Conservation (phyloP, 768 basidiomycete species). For the Leccinum longicurvipes region DNA sequence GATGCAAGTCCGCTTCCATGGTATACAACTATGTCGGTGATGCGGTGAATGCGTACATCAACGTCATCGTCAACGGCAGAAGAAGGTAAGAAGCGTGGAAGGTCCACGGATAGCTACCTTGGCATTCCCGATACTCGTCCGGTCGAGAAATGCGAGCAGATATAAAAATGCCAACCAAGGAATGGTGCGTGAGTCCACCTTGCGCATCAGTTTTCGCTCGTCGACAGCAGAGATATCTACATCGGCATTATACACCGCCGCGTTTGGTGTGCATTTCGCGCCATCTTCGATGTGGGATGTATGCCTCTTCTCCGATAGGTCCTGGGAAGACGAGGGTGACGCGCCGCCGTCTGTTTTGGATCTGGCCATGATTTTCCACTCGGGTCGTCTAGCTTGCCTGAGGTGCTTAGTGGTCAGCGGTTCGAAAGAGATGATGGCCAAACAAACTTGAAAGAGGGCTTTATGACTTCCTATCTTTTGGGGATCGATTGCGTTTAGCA, state of each 20-base stretch:
- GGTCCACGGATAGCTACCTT: conserved; percentile 7
- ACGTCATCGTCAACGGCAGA: not conserved
- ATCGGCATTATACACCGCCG: conserved; percentile 36
- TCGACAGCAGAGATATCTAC: conserved; percentile 60
- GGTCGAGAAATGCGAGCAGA: conserved; percentile 67
- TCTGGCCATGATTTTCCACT: not conserved
- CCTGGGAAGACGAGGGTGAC: not conserved
- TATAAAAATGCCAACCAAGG: conserved; percentile 76
- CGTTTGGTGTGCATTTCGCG: not conserved
- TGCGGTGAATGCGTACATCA: not conserved
- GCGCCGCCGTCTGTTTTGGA: not conserved
- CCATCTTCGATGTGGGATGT: not conserved
- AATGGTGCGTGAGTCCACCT: conserved; percentile 63
- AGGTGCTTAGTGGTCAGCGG: not conserved
- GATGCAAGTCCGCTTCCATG: conserved; percentile 54
- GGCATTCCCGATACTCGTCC: conserved; percentile 52
- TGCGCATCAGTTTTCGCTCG: conserved; percentile 66
- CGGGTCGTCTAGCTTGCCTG: not conserved
- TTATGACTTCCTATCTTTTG: not conserved
- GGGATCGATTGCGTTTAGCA: not conserved
- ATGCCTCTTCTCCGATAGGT: conserved; percentile 7
- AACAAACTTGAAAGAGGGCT: not conserved
- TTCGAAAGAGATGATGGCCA: not conserved
- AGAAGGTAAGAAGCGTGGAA: not conserved
- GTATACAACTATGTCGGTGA: conserved; percentile 51